phyloP scores from a whole-genome alignment of 345 rosid species.

The Schrenkiella parvula region DNA sequence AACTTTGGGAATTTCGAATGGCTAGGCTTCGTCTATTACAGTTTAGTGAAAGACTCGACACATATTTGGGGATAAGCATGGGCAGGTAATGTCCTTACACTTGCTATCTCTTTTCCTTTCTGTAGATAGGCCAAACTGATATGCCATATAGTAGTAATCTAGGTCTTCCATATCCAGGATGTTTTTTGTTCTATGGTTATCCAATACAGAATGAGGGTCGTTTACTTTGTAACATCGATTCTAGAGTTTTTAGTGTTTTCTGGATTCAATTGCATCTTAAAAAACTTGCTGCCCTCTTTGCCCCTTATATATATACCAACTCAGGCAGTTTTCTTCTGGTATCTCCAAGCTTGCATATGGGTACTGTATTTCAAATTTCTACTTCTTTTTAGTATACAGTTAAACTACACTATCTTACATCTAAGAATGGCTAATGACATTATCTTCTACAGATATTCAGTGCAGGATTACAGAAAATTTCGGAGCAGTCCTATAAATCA shows the following conservation, averaged over 20 bases:
- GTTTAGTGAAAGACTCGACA: conserved; percentile 81
- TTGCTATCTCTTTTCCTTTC: conserved; percentile 7
- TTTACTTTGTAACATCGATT: not conserved
- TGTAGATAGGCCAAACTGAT: not conserved
- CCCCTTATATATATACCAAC: not conserved
- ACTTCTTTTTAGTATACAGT: not conserved
- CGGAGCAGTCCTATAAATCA: conserved; percentile 61
- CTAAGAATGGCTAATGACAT: conserved; percentile 45
- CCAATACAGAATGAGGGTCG: not conserved
- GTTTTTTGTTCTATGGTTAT: not conserved
- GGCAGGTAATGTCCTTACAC: conserved; percentile 62
- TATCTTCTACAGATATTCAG: conserved; percentile 68
- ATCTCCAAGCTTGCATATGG: conserved; percentile 18
- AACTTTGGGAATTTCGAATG: conserved; percentile 66
- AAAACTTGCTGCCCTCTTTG: not conserved
- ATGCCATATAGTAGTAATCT: conserved; percentile 9
- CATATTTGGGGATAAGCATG: conserved; percentile 94
- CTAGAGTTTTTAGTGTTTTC: not conserved
- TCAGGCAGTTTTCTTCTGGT: not conserved
- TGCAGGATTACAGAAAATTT: conserved; percentile 82
- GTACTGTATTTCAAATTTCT: not conserved
- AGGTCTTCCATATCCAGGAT: conserved; percentile 10
- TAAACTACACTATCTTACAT: conserved; percentile 26
- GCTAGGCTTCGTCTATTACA: conserved; percentile 83
- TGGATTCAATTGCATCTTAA: not conserved